Percentiles rank a stretch among this genome's conserved stretches.
Evolutionary conservation across 805 yeast species (phyloP).

Genomic region (Candida ficus): DNA sequence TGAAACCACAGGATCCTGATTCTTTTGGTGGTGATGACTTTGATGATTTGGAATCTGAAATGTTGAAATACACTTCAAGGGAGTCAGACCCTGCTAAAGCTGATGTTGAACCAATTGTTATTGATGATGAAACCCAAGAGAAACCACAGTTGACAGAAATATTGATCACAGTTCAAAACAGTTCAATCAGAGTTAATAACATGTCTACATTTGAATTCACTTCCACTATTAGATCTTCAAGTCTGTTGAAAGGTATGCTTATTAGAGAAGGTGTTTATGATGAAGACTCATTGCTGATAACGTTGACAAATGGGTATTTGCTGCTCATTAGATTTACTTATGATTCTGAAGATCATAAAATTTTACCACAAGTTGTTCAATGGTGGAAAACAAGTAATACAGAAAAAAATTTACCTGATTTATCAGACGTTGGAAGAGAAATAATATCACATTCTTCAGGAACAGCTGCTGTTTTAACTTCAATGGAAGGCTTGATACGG

Average conservation of each 20-base stretch:
- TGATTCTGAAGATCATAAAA: constrained; percentile 8
- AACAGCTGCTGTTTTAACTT: constrained; percentile 32
- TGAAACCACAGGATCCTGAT: constrained; percentile 19
- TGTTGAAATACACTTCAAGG: constrained; percentile 14
- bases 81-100: neutral
- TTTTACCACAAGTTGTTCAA: constrained; percentile 44
- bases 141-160: constrained; percentile 14
- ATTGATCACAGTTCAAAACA: constrained; percentile 11
- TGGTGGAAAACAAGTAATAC: constrained; percentile 37
- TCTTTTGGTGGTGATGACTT: constrained; percentile 20
- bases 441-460: constrained; percentile 36
- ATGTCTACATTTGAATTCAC: constrained; percentile 10
- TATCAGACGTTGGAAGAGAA: constrained; percentile 22
- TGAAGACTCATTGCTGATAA: constrained; percentile 35
- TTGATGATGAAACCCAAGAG: constrained; percentile 1
- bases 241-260: constrained; percentile 14
- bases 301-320: constrained; percentile 35
- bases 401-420: constrained; percentile 15
- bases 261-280: constrained; percentile 9
- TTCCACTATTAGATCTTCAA: constrained; percentile 14
- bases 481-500: constrained; percentile 33
- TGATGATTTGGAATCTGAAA: constrained; percentile 19
- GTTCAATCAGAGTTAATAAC: constrained; percentile 15
- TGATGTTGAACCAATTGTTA: constrained; percentile 1
- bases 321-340: constrained; percentile 31